phyloP scores from a whole-genome alignment of 805 yeast genomes.

The Candida easanensis region DNA sequence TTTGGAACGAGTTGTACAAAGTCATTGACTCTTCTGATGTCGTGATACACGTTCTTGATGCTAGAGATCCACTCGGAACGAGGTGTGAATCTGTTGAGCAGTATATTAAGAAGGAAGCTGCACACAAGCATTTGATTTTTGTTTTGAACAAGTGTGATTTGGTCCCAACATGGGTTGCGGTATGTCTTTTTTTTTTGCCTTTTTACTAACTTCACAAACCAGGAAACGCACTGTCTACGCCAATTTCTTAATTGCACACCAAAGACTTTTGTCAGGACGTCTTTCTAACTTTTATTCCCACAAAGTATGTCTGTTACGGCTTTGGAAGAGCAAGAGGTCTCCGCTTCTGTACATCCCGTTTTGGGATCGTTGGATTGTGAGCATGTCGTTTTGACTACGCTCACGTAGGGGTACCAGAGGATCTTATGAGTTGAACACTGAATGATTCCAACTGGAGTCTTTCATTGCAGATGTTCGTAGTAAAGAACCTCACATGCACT shows the following conservation, averaged over 20 bases:
- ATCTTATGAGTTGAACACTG: constrained; percentile 78
- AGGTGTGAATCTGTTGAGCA: constrained; percentile 92
- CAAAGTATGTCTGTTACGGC: constrained; percentile 91
- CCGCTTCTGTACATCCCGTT: constrained; percentile 51
- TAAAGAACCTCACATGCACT: constrained; percentile 81
- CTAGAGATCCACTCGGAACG: constrained; percentile 96
- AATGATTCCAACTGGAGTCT: constrained; percentile 6
- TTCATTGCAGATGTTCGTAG: constrained; percentile 61
- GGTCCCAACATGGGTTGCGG: constrained; percentile 99
- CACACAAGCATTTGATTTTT: constrained; percentile 93
- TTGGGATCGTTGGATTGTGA: constrained; percentile 35
- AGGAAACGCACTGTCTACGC: not conserved
- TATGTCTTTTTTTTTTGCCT: constrained; percentile 52
- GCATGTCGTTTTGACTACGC: constrained; percentile 31
- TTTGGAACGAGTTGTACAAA: constrained; percentile 96
- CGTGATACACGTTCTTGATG: constrained; percentile 93
- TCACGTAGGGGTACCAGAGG: constrained; percentile 27
- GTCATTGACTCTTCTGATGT: constrained; percentile 98
- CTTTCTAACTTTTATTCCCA: constrained; percentile 37
- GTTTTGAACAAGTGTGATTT: constrained; percentile 96
- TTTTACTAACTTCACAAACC: constrained; percentile 15
- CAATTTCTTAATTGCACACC: constrained; percentile 37
- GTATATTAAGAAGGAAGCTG: constrained; percentile 87
- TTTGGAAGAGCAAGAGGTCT: constrained; percentile 81
- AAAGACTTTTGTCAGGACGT: constrained; percentile 86